Conservation (phyloP, 164 flowering plant genomes). For the Euptelea pleiosperma region DNA sequence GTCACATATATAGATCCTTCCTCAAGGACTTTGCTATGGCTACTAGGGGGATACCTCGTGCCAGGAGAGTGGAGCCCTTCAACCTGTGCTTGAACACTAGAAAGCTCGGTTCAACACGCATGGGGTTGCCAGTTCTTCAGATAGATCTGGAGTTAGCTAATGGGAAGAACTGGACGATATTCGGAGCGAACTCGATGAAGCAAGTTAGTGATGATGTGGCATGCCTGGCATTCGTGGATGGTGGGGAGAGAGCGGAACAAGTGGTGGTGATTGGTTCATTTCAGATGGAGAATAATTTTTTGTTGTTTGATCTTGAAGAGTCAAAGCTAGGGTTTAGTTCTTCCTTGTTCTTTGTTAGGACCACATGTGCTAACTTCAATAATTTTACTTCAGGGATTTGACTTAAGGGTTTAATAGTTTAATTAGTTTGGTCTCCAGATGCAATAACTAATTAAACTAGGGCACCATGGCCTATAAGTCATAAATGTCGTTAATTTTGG, state of each 20-base stretch:
- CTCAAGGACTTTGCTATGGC: conserved; percentile 22
- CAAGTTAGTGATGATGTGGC: conserved; percentile 16
- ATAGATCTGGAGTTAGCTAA: conserved; percentile 14
- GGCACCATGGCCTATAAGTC: no score
- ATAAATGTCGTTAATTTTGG: no score
- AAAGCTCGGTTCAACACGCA: conserved; percentile 21
- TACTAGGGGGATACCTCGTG: conserved; percentile 33
- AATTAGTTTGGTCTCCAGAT: no score
- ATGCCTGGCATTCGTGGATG: conserved; percentile 33
- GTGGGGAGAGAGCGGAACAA: conserved; percentile 19
- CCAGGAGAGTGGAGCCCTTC: conserved; percentile 31
- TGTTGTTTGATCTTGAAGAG: conserved; percentile 24
- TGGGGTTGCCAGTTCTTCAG: conserved; percentile 22
- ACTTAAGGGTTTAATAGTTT: no score
- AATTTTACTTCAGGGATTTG: no score
- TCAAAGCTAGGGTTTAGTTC: conserved; percentile 26
- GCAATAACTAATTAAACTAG: no score
- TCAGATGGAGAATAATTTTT: conserved; percentile 31
- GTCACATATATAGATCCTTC: conserved; percentile 24
- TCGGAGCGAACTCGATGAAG: conserved; percentile 27
- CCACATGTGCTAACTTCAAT: conserved; percentile 24
- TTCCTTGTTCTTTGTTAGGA: conserved; percentile 10
- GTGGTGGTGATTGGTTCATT: conserved; percentile 25
- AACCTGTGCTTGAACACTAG: conserved; percentile 28
- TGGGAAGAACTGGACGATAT: conserved; percentile 27